phyloP scores from a whole-genome alignment of 306 rosid species.

The Cucumis hystrix region DNA sequence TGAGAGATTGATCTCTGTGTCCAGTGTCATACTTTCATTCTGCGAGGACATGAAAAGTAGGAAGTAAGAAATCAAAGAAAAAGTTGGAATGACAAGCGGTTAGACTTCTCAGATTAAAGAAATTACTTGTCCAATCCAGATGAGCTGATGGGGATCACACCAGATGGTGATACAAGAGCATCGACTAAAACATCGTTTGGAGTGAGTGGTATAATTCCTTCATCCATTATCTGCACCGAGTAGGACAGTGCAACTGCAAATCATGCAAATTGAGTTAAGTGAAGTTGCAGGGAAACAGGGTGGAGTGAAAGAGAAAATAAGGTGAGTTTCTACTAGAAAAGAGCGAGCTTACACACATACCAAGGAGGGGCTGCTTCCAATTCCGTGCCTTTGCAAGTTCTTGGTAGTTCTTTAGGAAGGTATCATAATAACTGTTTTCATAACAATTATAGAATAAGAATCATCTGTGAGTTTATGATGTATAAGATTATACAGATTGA shows the following conservation, averaged over 20 bases:
- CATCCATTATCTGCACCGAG: slow-evolving; percentile 73
- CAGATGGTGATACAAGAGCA: slow-evolving; percentile 67
- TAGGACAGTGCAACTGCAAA: slow-evolving; percentile 78
- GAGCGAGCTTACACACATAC: slow-evolving; percentile 23
- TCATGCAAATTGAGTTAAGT: neutral
- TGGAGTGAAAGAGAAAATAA: neutral
- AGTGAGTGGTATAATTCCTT: slow-evolving; percentile 55
- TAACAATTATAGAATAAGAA: neutral
- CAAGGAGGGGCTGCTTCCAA: slow-evolving; percentile 86
- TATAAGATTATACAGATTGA: neutral
- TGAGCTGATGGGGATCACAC: slow-evolving; percentile 67
- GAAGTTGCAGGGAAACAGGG: neutral
- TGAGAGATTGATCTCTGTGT: slow-evolving; percentile 3
- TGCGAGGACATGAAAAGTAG: slow-evolving; percentile 8
- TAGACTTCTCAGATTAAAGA: slow-evolving; percentile 6
- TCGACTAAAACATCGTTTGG: slow-evolving; percentile 52
- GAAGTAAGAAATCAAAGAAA: neutral
- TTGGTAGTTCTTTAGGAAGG: slow-evolving; percentile 65
- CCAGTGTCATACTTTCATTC: slow-evolving; percentile 17
- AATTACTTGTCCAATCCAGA: slow-evolving; percentile 54
- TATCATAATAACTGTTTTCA: slow-evolving; percentile 62
- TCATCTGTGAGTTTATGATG: neutral
- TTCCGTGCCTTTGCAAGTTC: slow-evolving; percentile 50
- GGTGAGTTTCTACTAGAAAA: neutral
- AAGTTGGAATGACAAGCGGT: neutral